Percentiles rank a stretch among this genome's conserved stretches.
These are phyloP conservation scores for Scheffersomyces coipomensis DNA, from an alignment of 805 yeast species.

Conservation along the genomic window DNA sequence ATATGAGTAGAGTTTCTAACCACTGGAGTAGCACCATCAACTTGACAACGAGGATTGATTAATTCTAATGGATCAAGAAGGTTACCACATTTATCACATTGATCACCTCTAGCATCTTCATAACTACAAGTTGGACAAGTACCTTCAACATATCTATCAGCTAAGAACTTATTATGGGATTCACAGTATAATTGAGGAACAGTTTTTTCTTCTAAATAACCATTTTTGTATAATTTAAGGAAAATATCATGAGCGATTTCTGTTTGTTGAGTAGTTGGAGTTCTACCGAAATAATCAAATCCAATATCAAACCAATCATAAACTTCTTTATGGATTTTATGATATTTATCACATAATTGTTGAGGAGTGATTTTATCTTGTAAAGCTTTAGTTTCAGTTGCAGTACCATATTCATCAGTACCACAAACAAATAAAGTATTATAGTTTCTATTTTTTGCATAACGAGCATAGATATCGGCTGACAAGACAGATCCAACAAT, in stretches of 20 bases:
- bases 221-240: slow-evolving; percentile 69
- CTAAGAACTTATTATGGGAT: slow-evolving; percentile 84
- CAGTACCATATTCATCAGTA: slow-evolving; percentile 99
- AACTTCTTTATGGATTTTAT: slow-evolving; percentile 80
- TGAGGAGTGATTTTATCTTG: slow-evolving; percentile 90
- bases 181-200: slow-evolving; percentile 92
- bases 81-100: slow-evolving; percentile 95
- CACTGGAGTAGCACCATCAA: slow-evolving; percentile 80
- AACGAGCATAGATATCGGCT: slow-evolving; percentile 92
- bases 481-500: slow-evolving; percentile 91
- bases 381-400: slow-evolving; percentile 96
- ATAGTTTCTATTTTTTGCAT: slow-evolving; percentile 83
- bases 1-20: slow-evolving; percentile 82
- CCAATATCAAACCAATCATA: slow-evolving; percentile 97
- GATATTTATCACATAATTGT: slow-evolving; percentile 88
- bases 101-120: slow-evolving; percentile 99
- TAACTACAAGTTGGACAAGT: slow-evolving; percentile 93
- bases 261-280: slow-evolving; percentile 89
- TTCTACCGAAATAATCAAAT: slow-evolving; percentile 94
- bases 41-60: slow-evolving; percentile 91
- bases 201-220: slow-evolving; percentile 78
- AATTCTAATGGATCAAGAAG: slow-evolving; percentile 90
- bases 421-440: slow-evolving; percentile 90
- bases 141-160: slow-evolving; percentile 97
- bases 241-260: slow-evolving; percentile 95